Percentiles rank a stretch among this genome's conserved stretches.
Evolutionary conservation across 768 basidiomycete genomes (phyloP).

Genomic region (Amanita muscaria): DNA sequence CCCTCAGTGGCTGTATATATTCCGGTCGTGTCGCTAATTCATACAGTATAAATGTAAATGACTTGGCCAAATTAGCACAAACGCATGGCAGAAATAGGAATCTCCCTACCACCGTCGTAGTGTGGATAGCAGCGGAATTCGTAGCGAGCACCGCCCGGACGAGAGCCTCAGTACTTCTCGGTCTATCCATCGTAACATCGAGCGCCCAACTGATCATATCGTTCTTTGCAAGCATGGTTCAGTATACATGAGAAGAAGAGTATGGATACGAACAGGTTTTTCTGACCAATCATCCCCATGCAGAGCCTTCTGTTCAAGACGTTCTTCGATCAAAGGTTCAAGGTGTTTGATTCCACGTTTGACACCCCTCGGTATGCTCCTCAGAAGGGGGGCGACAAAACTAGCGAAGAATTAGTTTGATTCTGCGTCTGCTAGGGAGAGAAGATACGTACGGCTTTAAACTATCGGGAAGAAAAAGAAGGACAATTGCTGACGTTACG

Average conservation of each 20-base stretch:
- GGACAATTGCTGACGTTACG: slow-evolving; percentile 14
- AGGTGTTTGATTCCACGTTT: slow-evolving; percentile 17
- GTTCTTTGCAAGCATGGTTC: too few species aligned
- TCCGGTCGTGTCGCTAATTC: too few species aligned
- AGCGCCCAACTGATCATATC: too few species aligned
- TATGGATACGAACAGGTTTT: slow-evolving; percentile 19
- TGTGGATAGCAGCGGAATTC: too few species aligned
- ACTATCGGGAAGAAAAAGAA: slow-evolving; percentile 18
- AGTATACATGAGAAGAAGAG: slow-evolving; percentile 17
- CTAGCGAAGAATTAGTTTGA: slow-evolving; percentile 6
- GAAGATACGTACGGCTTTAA: slow-evolving; percentile 13
- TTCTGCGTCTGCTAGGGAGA: neutral
- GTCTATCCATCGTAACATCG: too few species aligned
- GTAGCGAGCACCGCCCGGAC: too few species aligned
- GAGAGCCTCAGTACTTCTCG: too few species aligned
- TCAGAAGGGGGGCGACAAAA: too few species aligned
- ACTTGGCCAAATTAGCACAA: too few species aligned
- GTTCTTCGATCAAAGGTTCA: slow-evolving; percentile 22
- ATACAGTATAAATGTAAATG: slow-evolving; percentile 25
- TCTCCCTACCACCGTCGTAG: too few species aligned
- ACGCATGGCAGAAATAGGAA: too few species aligned
- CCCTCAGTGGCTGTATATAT: too few species aligned
- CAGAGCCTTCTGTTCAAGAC: slow-evolving; percentile 15
- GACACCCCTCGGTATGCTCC: slow-evolving; percentile 9
- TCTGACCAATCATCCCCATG: slow-evolving; percentile 21